Evolutionary conservation across 345 rosid species (phyloP).

Genomic region (Gossypium arboreum): DNA sequence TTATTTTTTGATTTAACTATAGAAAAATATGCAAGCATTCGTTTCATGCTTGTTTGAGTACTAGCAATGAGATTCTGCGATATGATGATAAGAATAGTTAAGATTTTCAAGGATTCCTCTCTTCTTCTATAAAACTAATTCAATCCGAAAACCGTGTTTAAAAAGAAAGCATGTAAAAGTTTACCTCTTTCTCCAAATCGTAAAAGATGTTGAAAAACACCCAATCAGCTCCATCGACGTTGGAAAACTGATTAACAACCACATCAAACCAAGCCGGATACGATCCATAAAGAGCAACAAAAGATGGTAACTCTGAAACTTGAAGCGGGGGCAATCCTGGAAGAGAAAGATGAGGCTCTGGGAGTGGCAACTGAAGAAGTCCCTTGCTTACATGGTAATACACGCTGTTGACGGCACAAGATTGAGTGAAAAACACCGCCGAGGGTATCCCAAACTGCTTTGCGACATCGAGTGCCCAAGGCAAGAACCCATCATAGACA

Average conservation of each 20-base stretch:
- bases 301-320: conserved; percentile 22
- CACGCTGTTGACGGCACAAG: conserved; percentile 29
- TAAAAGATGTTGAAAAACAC: conserved; percentile 18
- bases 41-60: no score
- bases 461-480: conserved; percentile 32
- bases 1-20: no score
- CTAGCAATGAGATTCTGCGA: no score
- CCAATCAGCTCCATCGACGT: conserved; percentile 32
- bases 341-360: conserved; percentile 9
- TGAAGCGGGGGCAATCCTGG: conserved; percentile 31
- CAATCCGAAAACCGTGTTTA: neutral
- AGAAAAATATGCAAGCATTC: accelerated
- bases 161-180: neutral
- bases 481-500: conserved; percentile 27
- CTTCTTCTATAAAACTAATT: no score
- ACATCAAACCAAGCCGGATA: conserved; percentile 7
- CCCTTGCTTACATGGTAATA: conserved; percentile 28
- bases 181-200: neutral
- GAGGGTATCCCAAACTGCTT: conserved; percentile 22
- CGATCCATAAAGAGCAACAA: conserved; percentile 17
- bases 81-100: no score
- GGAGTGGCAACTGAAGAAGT: conserved; percentile 6
- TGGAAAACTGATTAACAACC: conserved; percentile 25
- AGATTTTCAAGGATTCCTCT: no score
- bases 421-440: conserved; percentile 31